phyloP scores from a whole-genome alignment of 768 basidiomycete species.

The Chlorophyllum brunneum region DNA sequence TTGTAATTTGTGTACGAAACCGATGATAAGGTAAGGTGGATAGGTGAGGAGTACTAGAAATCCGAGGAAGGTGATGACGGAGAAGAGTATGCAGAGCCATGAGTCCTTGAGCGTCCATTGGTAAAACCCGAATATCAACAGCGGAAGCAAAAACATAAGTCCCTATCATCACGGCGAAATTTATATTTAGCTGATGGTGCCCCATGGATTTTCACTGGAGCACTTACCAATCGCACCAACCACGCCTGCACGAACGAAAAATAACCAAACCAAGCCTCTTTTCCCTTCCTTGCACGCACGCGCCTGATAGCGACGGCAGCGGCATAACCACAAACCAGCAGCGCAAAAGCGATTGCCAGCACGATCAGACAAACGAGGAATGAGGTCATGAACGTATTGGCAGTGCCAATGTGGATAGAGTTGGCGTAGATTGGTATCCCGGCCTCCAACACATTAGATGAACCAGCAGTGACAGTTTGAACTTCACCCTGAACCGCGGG shows the following conservation, averaged over 20 bases:
- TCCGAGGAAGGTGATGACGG: constrained; percentile 61
- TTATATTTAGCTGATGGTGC: background rate
- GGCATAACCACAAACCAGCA: constrained; percentile 51
- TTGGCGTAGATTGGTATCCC: constrained; percentile 84
- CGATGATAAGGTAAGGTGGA: constrained; percentile 45
- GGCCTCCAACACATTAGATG: constrained; percentile 66
- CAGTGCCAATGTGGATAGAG: constrained; percentile 71
- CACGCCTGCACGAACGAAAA: constrained; percentile 51
- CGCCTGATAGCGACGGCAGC: constrained; percentile 31
- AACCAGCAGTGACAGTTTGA: constrained; percentile 58
- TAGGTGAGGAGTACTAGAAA: constrained; percentile 47
- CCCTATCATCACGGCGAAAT: constrained; percentile 35
- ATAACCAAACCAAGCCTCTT: constrained; percentile 29
- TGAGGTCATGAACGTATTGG: constrained; percentile 89
- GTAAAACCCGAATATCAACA: constrained; percentile 76
- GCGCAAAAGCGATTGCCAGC: constrained; percentile 50
- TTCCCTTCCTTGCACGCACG: constrained; percentile 18
- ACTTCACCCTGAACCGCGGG: constrained; percentile 39
- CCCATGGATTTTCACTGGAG: constrained; percentile 5
- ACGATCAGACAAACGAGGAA: constrained; percentile 73
- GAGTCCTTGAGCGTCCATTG: constrained; percentile 93
- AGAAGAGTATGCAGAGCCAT: constrained; percentile 78
- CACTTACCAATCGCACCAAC: constrained; percentile 63
- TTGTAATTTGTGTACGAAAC: constrained; percentile 30
- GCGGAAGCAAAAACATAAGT: constrained; percentile 62